phyloP scores from a whole-genome alignment of 139 green algal genomes.

The Astrephomene gubernaculifera region DNA sequence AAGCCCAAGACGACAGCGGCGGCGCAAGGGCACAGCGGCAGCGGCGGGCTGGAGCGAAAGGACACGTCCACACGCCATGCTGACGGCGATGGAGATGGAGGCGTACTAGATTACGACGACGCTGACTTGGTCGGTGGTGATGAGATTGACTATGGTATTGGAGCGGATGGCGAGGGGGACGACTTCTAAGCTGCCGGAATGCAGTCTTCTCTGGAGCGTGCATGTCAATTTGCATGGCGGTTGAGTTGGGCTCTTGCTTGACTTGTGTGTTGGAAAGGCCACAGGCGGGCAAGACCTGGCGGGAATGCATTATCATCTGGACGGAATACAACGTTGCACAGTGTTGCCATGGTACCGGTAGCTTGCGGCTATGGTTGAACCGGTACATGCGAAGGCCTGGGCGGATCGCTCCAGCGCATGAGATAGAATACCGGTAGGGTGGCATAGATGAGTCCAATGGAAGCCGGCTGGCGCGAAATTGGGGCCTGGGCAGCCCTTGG shows the following conservation, averaged over 20 bases:
- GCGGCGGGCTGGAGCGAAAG: neutral
- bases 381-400: no score
- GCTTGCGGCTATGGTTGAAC: no score
- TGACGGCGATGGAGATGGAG: neutral
- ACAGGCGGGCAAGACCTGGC: no score
- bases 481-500: no score
- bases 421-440: no score
- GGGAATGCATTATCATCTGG: no score
- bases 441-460: no score
- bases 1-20: neutral
- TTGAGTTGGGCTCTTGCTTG: neutral
- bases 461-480: no score
- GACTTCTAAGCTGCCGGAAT: neutral
- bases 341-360: no score
- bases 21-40: neutral
- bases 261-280: neutral
- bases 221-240: no score
- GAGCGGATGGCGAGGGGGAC: neutral
- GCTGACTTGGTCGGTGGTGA: neutral
- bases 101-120: conserved; percentile 10
- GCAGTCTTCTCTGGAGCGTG: neutral
- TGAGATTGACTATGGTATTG: conserved; percentile 16
- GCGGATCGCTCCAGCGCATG: no score
- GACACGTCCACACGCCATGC: neutral
- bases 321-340: no score